phyloP scores from a whole-genome alignment of 2,329 filamentous ascomycete species.

The Nothophoma quercina region DNA sequence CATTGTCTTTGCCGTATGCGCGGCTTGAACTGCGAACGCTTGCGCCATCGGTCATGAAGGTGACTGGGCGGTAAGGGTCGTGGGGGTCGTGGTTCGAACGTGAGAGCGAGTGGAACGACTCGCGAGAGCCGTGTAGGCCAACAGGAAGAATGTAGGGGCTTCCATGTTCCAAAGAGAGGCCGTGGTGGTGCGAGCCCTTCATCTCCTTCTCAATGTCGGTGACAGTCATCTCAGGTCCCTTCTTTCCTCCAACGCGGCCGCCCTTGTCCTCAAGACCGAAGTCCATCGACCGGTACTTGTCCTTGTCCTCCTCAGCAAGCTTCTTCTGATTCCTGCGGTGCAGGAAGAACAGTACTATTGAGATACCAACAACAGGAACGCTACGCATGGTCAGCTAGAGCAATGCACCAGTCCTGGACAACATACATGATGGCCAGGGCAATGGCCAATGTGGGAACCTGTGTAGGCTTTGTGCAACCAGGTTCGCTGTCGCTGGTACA shows the following conservation, averaged over 20 bases:
- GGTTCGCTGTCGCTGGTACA: constrained; percentile 45
- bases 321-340: constrained; percentile 80
- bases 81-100: constrained; percentile 76
- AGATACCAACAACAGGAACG: constrained; percentile 74
- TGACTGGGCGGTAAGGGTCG: constrained; percentile 80
- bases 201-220: constrained; percentile 58
- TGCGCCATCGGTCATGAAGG: constrained; percentile 60
- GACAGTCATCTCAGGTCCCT: constrained; percentile 64
- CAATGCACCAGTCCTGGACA: not conserved
- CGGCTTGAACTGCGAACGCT: constrained; percentile 45
- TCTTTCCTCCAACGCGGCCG: constrained; percentile 42
- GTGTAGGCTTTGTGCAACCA: constrained; percentile 47
- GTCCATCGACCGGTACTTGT: constrained; percentile 90
- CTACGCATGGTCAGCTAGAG: constrained; percentile 58
- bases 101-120: constrained; percentile 86
- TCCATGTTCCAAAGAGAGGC: constrained; percentile 69
- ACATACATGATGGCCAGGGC: constrained; percentile 46
- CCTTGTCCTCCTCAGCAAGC: constrained; percentile 79
- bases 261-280: constrained; percentile 76
- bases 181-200: constrained; percentile 51
- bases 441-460: constrained; percentile 43
- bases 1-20: constrained; percentile 48
- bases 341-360: constrained; percentile 74
- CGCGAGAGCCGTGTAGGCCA: constrained; percentile 76
- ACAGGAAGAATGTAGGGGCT: constrained; percentile 95